Evolutionary conservation across 75 land plant species (phyloP).

Genomic region (Sequoiadendron giganteum): DNA sequence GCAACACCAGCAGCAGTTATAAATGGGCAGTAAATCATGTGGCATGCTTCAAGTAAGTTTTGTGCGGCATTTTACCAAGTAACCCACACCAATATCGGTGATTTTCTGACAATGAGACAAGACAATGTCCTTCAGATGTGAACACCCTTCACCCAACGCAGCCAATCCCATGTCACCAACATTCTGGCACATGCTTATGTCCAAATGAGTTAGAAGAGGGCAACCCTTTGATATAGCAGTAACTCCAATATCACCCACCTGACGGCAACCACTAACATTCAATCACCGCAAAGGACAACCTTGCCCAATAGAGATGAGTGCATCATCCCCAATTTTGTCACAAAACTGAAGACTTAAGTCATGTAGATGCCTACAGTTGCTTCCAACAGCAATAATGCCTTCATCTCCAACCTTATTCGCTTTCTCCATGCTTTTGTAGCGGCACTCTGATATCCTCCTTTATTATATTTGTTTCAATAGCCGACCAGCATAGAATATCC

Average conservation of each 20-base stretch:
- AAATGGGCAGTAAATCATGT: slow-evolving; percentile 85
- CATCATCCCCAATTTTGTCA: slow-evolving; percentile 79
- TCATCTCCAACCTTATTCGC: too few relatives aligned
- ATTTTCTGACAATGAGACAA: slow-evolving; percentile 77
- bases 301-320: slow-evolving; percentile 71
- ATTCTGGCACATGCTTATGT: slow-evolving; percentile 85
- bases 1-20: slow-evolving; percentile 81
- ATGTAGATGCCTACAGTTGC: too few relatives aligned
- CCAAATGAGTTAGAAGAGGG: slow-evolving; percentile 62
- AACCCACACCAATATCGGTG: slow-evolving; percentile 66
- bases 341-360: too few relatives aligned
- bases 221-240: slow-evolving; percentile 83
- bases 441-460: too few relatives aligned
- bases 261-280: slow-evolving; percentile 87
- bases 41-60: slow-evolving; percentile 66
- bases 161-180: slow-evolving; percentile 67
- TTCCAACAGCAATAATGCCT: too few relatives aligned
- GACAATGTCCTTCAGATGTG: slow-evolving; percentile 66
- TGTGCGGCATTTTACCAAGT: slow-evolving; percentile 54
- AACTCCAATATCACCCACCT: slow-evolving; percentile 76
- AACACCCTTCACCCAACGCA: slow-evolving; percentile 76
- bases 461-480: too few relatives aligned
- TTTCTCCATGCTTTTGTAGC: too few relatives aligned
- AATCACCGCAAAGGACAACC: slow-evolving; percentile 66
- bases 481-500: too few relatives aligned